Conservation (phyloP, 139 green algal genomes). For the Picochlorum sp. region DNA sequence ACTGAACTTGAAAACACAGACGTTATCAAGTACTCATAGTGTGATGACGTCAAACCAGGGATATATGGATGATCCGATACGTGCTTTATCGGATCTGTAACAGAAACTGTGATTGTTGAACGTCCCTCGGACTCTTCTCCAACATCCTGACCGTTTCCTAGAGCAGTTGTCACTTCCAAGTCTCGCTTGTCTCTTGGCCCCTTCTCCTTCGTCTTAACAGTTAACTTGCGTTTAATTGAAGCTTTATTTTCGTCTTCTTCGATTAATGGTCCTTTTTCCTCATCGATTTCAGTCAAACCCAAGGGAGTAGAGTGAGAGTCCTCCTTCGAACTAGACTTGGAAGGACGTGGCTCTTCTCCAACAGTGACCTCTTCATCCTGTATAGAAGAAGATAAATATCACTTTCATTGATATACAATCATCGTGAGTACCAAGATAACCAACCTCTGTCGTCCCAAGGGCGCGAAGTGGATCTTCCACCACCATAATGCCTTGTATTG, state of each 20-base stretch:
- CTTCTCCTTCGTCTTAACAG: too few species aligned
- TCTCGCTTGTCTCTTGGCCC: too few species aligned
- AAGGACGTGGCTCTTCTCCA: too few species aligned
- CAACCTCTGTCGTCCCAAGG: neutral
- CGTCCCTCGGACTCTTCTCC: neutral
- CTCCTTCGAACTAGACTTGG: too few species aligned
- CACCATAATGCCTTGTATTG: neutral
- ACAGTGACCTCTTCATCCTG: too few species aligned
- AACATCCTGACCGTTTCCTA: too few species aligned
- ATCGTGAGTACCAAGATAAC: neutral
- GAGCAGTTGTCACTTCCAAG: too few species aligned
- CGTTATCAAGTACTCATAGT: slow-evolving; percentile 28
- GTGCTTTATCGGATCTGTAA: slow-evolving; percentile 59
- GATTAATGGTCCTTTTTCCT: too few species aligned
- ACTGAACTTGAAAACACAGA: neutral
- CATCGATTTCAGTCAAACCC: too few species aligned
- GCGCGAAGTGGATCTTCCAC: neutral
- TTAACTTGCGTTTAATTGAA: too few species aligned
- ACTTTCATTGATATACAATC: neutral
- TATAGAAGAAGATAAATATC: neutral
- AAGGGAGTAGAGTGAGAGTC: too few species aligned
- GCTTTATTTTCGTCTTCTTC: too few species aligned
- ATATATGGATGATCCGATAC: slow-evolving; percentile 30
- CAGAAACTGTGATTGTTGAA: slow-evolving; percentile 32
- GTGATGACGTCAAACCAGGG: slow-evolving; percentile 29